Evolutionary conservation across 331 rosid genomes (phyloP), one percentile per base, ranked within the genome.

Genomic region (Quercus tomentella): DNA sequence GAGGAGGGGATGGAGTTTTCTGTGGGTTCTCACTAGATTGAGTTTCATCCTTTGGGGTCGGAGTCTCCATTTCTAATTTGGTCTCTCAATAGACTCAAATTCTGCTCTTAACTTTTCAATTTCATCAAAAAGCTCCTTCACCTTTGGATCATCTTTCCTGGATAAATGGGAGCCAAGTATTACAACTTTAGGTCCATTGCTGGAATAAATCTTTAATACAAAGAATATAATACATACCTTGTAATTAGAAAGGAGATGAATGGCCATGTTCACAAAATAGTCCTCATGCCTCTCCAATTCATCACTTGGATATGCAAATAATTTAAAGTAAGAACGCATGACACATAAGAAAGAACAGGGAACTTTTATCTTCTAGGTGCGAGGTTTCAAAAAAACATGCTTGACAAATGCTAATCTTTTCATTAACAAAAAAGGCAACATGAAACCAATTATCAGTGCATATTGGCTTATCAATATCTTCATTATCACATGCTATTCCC

Each of bases 31-130:
- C 88, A 30, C 82, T 70, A 18, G 89, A 83, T 18, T 86, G 85
- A 72, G 85, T 23, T 82, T 91, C 94, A 8, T 76, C 62, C 79
- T 87, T 86, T 8, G 80, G 87, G 31, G 87, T 28, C 6, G 97
- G 98, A 65, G 68, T 91, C 87, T 96, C 99, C 60, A 90, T 70
- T 79, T 90, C 95, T 65, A 93, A 60, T 73, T 69, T 78, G 99
- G 98, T 80, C 99, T 96, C 92, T 93, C 99, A 45, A 96, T 78
- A 52, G 90, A 76, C 72, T 93, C 99, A 63, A 93, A 96, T 67
- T 88, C 86, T 56, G 71, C 83, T 56, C 92, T 85, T 43, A 92
- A 83, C 80, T 88, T 90, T 67, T 87, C 91, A 49, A 92, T 90
- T 80, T 86, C 95, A 76, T 82, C 88, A 80, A 92, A 90, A 63